Percentiles rank a stretch among this genome's conserved stretches.
Conservation (phyloP, 352 stramenopile species). For the Phytophthora sp. region DNA sequence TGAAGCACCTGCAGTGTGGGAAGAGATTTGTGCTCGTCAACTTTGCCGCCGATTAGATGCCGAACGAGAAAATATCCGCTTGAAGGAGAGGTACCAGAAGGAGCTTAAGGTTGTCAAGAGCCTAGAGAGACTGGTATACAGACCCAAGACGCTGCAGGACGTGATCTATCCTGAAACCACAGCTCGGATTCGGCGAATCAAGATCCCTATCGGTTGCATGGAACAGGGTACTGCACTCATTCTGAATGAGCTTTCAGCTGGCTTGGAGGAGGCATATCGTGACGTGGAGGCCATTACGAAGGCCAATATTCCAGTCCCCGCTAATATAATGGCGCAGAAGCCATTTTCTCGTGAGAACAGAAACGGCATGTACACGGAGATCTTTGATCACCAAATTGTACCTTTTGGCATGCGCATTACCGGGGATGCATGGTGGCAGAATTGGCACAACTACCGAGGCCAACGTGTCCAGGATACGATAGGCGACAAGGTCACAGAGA, state of each 20-base stretch:
- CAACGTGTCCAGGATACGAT: constrained; percentile 16
- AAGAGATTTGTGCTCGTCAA: constrained; percentile 23
- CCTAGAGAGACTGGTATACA: constrained; percentile 26
- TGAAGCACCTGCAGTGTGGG: constrained; percentile 5
- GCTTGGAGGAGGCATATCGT: constrained; percentile 37
- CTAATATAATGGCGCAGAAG: not conserved
- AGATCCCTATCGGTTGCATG: constrained; percentile 14
- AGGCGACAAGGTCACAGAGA: constrained; percentile 49
- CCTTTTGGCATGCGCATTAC: constrained; percentile 35
- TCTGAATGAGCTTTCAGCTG: constrained; percentile 32
- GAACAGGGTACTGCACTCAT: constrained; percentile 16
- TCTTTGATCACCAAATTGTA: constrained; percentile 38
- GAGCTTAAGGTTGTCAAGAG: constrained; percentile 20
- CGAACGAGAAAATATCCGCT: constrained; percentile 26
- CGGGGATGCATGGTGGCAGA: constrained; percentile 35
- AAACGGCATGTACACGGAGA: constrained; percentile 36
- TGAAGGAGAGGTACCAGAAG: constrained; percentile 21
- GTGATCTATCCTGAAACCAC: constrained; percentile 4
- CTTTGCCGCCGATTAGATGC: constrained; percentile 12
- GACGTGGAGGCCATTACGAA: constrained; percentile 33
- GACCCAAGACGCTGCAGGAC: not conserved
- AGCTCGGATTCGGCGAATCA: constrained; percentile 11
- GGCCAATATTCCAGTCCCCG: constrained; percentile 12
- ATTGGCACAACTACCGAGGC: constrained; percentile 19
- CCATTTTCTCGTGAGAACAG: constrained; percentile 31